A percentile compares a stretch with the other conserved stretches of the same genome.
Evolutionary conservation across 306 rosid species (phyloP).

Genomic region (Sesbania bispinosa): DNA sequence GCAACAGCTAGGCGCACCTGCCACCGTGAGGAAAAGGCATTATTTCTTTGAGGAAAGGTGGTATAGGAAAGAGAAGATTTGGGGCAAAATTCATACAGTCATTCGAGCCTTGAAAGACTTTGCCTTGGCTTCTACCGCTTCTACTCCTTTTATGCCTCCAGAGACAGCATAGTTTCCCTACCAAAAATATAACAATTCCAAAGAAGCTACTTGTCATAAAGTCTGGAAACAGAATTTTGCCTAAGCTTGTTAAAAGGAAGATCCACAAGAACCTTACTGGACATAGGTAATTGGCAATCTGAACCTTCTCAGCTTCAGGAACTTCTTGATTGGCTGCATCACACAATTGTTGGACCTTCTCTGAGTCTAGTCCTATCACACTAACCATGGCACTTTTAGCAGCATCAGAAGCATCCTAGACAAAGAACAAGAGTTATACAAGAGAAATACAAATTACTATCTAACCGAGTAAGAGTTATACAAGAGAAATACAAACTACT

Average conservation of each 20-base stretch:
- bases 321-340: constrained; percentile 96
- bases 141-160: constrained; percentile 94
- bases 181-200: constrained; percentile 7
- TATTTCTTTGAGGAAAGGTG: constrained; percentile 19
- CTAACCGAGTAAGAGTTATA: neutral
- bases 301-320: constrained; percentile 75
- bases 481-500: neutral
- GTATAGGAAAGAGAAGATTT: neutral
- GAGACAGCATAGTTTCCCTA: constrained; percentile 98
- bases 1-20: constrained; percentile 99
- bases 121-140: constrained; percentile 88
- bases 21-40: neutral
- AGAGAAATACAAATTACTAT: neutral
- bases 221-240: constrained; percentile 10
- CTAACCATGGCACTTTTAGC: constrained; percentile 93
- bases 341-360: constrained; percentile 86
- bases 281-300: constrained; percentile 93
- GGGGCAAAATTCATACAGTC: constrained; percentile 56
- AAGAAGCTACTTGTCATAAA: neutral
- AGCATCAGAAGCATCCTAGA: constrained; percentile 89
- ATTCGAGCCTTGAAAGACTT: constrained; percentile 99
- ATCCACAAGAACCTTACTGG: constrained; percentile 57
- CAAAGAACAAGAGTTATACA: constrained; percentile 1
- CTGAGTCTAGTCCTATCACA: constrained; percentile 84
- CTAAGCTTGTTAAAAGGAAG: constrained; percentile 18